Base-by-base conservation (phyloP, 1,284 basidiomycete genomes). In the Violaceomyces palustris region DNA sequence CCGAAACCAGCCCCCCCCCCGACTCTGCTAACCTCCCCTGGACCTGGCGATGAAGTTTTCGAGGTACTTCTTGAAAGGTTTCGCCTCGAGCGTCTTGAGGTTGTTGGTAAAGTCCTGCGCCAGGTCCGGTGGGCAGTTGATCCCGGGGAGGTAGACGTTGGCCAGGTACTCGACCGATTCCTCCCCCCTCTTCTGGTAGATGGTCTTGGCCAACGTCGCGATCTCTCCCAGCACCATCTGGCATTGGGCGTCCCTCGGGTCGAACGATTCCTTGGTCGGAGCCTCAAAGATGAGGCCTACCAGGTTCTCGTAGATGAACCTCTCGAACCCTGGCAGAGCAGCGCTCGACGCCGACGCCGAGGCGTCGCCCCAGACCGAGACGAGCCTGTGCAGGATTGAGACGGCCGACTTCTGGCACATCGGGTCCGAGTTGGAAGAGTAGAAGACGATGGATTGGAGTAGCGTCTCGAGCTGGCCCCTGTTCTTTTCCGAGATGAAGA, bases 401-500 rank as follows among this genome's bases (percentile, higher is more conserved):
- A 96, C 82, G 0, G 91, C 87, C 7, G 84, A 79, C 61, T 86
- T 87, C 72, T 94, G 85, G 49, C 86, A 84, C 6, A 45, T 44
- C 1, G 59, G 44, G 29, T 67, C 66, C 32, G 56, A 58, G 25
- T 65, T 61, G 33, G 47, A 54, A 18, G 67, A 63, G 29, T 94
- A 76, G 39, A 73, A 74, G 4, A 79, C 67, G 12, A 82, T 73
- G 26, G 77, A 79, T 47, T 80, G 80, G 32, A 89, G 81, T 74
- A 98, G 81, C 42, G 79, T 85, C 58, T 86, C 84, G 45, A 98
- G 82, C 48, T 83, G 80, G 17, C 80, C 79, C 53, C 85, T 84
- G 77, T 98, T 98, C 37, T 86, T 82, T 67, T 85, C 82, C 34
- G 89, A 91, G 21, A 86, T 83, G 73, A 98, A 89, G 10, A 97